These are phyloP conservation scores for Takashimella koratensis DNA, from an alignment of 1,284 basidiomycete genomes.

Conservation along the genomic window DNA sequence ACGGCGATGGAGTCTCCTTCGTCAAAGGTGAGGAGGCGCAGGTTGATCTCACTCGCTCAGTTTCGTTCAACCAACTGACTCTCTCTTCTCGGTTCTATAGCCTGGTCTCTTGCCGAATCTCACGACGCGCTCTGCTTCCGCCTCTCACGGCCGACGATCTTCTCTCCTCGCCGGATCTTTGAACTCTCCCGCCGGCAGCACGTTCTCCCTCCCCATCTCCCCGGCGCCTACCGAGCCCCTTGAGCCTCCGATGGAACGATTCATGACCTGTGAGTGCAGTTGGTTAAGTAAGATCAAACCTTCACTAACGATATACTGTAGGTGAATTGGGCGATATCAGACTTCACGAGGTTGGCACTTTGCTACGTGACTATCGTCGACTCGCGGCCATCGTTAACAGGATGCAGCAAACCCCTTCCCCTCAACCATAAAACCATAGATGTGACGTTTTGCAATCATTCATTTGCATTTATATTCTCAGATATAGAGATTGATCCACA, in stretches of 20 bases:
- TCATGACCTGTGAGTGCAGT: conserved; percentile 42
- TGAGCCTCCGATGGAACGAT: conserved; percentile 41
- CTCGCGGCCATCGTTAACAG: conserved; percentile 32
- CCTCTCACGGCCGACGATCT: not conserved
- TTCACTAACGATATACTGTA: too few relatives aligned
- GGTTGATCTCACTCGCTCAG: too few relatives aligned
- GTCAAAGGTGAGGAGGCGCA: conserved; percentile 1
- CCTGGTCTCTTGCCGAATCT: not conserved
- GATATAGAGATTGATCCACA: too few relatives aligned
- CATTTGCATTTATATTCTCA: too few relatives aligned
- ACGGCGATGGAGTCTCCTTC: not conserved
- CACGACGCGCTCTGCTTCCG: not conserved
- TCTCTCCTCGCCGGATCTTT: not conserved
- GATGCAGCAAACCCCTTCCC: conserved; percentile 3
- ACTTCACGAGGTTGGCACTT: conserved; percentile 67
- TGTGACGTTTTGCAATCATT: not conserved
- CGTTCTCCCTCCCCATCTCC: not conserved
- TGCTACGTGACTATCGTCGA: conserved; percentile 70
- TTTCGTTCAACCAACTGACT: too few relatives aligned
- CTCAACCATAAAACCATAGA: not conserved
- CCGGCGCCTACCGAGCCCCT: not conserved
- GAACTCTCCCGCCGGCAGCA: not conserved
- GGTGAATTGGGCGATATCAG: conserved; percentile 67
- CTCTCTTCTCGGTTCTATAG: too few relatives aligned
- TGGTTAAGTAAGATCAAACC: too few relatives aligned